Conservation (phyloP, 441 rosid species). For the Gossypium lobatum region DNA sequence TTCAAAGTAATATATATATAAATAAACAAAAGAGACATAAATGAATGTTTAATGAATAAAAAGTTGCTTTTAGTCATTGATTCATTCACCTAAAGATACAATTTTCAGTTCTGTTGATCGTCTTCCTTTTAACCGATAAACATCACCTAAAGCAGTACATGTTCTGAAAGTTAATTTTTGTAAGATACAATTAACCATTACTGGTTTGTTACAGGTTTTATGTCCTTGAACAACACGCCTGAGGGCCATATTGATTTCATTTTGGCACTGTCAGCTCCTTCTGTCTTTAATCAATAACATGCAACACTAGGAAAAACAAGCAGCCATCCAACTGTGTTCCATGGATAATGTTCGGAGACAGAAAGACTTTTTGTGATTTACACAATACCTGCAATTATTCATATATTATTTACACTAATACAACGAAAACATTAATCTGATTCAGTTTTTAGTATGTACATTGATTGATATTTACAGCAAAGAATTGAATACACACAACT, state of each 20-base stretch:
- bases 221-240: too few relatives aligned
- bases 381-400: constrained; percentile 15
- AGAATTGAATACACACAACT: constrained; percentile 33
- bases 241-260: neutral
- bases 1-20: too few relatives aligned
- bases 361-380: neutral
- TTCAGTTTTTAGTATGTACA: constrained; percentile 19
- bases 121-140: too few relatives aligned
- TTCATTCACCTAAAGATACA: too few relatives aligned
- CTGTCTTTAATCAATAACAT: neutral
- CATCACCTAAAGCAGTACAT: too few relatives aligned
- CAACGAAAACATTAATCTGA: constrained; percentile 12
- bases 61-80: too few relatives aligned
- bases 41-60: neutral
- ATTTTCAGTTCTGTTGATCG: too few relatives aligned
- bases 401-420: constrained; percentile 22
- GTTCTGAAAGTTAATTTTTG: too few relatives aligned
- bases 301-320: neutral
- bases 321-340: neutral
- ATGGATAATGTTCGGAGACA: neutral
- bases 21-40: neutral
- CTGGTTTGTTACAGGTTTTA: too few relatives aligned
- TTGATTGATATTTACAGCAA: constrained; percentile 33
- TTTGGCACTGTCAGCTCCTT: neutral
- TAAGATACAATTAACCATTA: too few relatives aligned